phyloP scores from a whole-genome alignment of 805 yeast species.

The Vanderwaltozyma yarrowii region DNA sequence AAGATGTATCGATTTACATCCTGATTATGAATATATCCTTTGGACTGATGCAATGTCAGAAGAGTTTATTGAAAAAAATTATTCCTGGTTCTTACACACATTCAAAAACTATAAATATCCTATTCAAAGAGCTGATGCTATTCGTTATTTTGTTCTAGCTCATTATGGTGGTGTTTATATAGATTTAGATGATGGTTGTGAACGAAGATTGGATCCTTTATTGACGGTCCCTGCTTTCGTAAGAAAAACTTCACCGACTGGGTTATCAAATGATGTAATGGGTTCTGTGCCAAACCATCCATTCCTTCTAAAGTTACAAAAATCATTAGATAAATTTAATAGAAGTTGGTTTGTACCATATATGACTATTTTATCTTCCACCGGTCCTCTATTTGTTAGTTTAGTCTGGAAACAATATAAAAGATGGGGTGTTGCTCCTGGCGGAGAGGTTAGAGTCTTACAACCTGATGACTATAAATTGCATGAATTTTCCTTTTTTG shows the following conservation, averaged over 20 bases:
- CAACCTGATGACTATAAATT: slow-evolving; percentile 66
- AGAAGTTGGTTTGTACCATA: slow-evolving; percentile 79
- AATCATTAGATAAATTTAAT: slow-evolving; percentile 51
- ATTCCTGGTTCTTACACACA: slow-evolving; percentile 76
- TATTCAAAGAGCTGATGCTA: slow-evolving; percentile 84
- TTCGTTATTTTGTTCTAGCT: slow-evolving; percentile 71
- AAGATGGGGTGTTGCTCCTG: slow-evolving; percentile 61
- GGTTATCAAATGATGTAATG: slow-evolving; percentile 89
- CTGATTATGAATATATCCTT: slow-evolving; percentile 75
- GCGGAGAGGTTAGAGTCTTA: slow-evolving; percentile 52
- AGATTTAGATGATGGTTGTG: slow-evolving; percentile 86
- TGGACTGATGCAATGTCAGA: slow-evolving; percentile 87
- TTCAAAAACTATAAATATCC: slow-evolving; percentile 73
- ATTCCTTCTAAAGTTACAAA: slow-evolving; percentile 62
- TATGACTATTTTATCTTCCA: slow-evolving; percentile 83
- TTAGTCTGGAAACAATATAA: slow-evolving; percentile 83
- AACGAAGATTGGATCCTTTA: slow-evolving; percentile 67
- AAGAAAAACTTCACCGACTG: slow-evolving; percentile 81
- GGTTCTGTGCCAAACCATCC: slow-evolving; percentile 84
- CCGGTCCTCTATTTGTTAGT: slow-evolving; percentile 83
- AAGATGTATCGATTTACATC: slow-evolving; percentile 67
- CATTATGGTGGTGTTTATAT: slow-evolving; percentile 87
- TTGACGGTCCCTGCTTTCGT: slow-evolving; percentile 77
- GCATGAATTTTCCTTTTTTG: slow-evolving; percentile 53
- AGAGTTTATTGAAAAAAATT: slow-evolving; percentile 66